These are phyloP conservation scores for Botryosphaeria dothidea DNA, from an alignment of 2,329 filamentous ascomycete genomes.

Conservation along the genomic window DNA sequence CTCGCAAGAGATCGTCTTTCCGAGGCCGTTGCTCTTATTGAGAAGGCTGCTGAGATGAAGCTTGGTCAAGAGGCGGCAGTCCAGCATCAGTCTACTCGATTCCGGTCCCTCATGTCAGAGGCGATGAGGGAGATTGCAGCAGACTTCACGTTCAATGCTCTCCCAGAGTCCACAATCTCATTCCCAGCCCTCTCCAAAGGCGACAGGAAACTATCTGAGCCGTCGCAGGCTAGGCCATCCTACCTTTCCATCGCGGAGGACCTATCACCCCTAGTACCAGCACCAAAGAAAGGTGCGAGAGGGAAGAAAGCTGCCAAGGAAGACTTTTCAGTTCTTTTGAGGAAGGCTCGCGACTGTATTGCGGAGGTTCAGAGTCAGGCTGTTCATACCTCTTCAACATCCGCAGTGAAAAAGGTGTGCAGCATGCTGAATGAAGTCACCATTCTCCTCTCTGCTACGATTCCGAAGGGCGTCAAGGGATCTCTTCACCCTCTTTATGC, in stretches of 20 bases:
- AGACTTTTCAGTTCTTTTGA: conserved; percentile 61
- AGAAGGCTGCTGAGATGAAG: conserved; percentile 28
- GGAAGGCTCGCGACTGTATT: conserved; percentile 66
- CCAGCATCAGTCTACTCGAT: conserved; percentile 61
- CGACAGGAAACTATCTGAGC: conserved; percentile 31
- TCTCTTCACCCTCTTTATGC: conserved; percentile 41
- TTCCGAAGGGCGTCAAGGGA: conserved; percentile 29
- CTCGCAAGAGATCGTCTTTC: conserved; percentile 34
- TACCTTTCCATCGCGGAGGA: conserved; percentile 23
- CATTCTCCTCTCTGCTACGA: conserved; percentile 41
- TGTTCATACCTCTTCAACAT: conserved; percentile 56
- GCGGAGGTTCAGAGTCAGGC: conserved; percentile 60
- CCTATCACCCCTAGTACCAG: conserved; percentile 11
- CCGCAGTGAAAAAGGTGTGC: conserved; percentile 55
- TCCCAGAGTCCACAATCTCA: conserved; percentile 90
- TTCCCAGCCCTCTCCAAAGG: conserved; percentile 65
- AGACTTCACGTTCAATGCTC: conserved; percentile 83
- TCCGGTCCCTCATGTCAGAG: conserved; percentile 67
- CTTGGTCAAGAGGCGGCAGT: conserved; percentile 43
- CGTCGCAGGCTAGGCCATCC: conserved; percentile 1
- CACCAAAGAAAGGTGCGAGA: background rate
- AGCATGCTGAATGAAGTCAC: conserved; percentile 38
- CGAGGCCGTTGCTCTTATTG: conserved; percentile 31
- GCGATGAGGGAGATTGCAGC: conserved; percentile 71
- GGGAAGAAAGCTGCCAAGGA: conserved; percentile 25